Conservation (phyloP, 2,329 filamentous ascomycete species). For the Hypoxylon sp. region DNA sequence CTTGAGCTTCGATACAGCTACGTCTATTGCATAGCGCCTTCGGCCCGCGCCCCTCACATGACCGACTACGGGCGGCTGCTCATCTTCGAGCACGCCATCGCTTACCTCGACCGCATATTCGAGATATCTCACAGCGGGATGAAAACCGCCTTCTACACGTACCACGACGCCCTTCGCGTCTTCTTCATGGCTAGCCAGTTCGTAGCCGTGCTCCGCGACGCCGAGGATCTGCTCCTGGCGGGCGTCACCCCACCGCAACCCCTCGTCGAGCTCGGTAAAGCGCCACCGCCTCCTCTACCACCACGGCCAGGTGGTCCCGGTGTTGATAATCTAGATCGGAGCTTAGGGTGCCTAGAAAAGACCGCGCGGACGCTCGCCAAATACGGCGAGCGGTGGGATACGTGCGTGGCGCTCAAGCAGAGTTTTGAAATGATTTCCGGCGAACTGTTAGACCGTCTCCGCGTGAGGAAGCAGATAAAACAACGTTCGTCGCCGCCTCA, state of each 20-base stretch:
- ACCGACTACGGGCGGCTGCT: slow-evolving; percentile 81
- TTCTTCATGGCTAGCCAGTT: slow-evolving; percentile 80
- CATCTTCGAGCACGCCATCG: slow-evolving; percentile 87
- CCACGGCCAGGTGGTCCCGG: slow-evolving; percentile 56
- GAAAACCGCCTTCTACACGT: slow-evolving; percentile 80
- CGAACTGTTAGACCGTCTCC: slow-evolving; percentile 59
- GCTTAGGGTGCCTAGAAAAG: slow-evolving; percentile 66
- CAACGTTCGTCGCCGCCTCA: slow-evolving; percentile 52
- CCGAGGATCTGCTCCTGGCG: slow-evolving; percentile 68
- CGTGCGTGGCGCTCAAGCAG: slow-evolving; percentile 65
- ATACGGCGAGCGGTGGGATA: slow-evolving; percentile 72
- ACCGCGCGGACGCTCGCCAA: slow-evolving; percentile 66
- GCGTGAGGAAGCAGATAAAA: slow-evolving; percentile 54
- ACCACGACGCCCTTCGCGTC: slow-evolving; percentile 86
- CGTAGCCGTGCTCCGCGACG: slow-evolving; percentile 69
- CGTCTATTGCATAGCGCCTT: slow-evolving; percentile 88
- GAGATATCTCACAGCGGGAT: slow-evolving; percentile 71
- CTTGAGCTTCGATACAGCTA: slow-evolving; percentile 92
- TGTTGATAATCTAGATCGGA: slow-evolving; percentile 67
- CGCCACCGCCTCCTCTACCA: slow-evolving; percentile 66
- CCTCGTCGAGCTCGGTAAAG: slow-evolving; percentile 59
- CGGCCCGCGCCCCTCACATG: slow-evolving; percentile 77
- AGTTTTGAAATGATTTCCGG: slow-evolving; percentile 65
- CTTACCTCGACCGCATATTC: slow-evolving; percentile 82
- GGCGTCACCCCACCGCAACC: slow-evolving; percentile 61